Evolutionary conservation across 2,329 filamentous ascomycete species (phyloP).

Genomic region (Talaromyces sp.): DNA sequence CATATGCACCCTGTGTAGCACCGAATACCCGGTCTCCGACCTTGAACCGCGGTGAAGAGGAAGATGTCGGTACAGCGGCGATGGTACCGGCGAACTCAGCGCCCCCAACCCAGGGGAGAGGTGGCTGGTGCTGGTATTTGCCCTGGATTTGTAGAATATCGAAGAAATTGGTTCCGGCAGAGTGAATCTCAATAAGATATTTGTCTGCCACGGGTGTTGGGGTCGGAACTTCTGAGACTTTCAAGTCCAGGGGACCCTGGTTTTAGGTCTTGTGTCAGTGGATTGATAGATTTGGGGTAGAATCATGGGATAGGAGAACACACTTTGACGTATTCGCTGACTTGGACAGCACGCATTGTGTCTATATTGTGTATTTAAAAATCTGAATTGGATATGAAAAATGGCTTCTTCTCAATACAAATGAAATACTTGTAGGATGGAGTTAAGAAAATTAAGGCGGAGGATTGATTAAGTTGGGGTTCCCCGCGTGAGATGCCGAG

Average conservation of each 20-base stretch:
- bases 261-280: constrained; percentile 2
- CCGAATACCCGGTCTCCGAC: constrained; percentile 85
- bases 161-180: constrained; percentile 93
- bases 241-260: constrained; percentile 77
- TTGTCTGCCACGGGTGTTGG: constrained; percentile 71
- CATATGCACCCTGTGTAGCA: constrained; percentile 81
- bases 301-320: neutral
- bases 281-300: constrained; percentile 7
- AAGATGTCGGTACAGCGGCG: constrained; percentile 62
- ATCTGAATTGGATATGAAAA: neutral
- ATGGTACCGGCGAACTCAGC: constrained; percentile 84
- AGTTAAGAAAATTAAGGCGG: neutral
- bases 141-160: constrained; percentile 93
- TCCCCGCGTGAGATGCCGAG: constrained; percentile 28
- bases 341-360: constrained; percentile 74
- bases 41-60: constrained; percentile 64
- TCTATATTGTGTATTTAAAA: neutral
- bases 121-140: constrained; percentile 91
- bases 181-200: constrained; percentile 85
- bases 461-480: neutral
- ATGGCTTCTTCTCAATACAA: neutral
- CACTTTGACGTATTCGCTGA: constrained; percentile 75
- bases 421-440: neutral
- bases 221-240: constrained; percentile 72
- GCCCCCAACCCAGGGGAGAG: constrained; percentile 84